Conservation (phyloP, 1,284 basidiomycete species). For the Ceratobasidium sp. region DNA sequence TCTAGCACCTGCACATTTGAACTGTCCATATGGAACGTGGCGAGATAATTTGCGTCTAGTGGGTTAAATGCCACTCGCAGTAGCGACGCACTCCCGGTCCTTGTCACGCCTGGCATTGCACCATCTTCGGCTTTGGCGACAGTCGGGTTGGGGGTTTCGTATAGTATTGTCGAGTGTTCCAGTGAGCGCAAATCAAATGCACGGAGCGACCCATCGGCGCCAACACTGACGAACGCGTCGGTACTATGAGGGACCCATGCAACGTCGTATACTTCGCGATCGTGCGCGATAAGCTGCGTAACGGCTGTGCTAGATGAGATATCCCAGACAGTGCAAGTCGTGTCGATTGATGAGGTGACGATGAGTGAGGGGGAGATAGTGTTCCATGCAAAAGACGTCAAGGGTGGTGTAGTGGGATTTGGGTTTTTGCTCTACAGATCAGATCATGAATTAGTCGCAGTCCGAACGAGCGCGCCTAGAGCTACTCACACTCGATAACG, state of each 20-base stretch:
- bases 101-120: slow-evolving; percentile 68
- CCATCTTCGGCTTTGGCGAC: slow-evolving; percentile 38
- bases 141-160: slow-evolving; percentile 80
- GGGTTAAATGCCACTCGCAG: slow-evolving; percentile 90
- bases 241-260: slow-evolving; percentile 99
- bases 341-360: slow-evolving; percentile 97
- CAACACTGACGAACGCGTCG: slow-evolving; percentile 98
- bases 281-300: slow-evolving; percentile 98
- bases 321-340: slow-evolving; percentile 97
- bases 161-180: slow-evolving; percentile 98
- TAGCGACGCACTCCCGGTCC: slow-evolving; percentile 74
- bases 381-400: slow-evolving; percentile 98
- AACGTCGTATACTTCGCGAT: slow-evolving; percentile 97
- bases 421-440: slow-evolving; percentile 84
- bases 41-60: slow-evolving; percentile 89
- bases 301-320: slow-evolving; percentile 96
- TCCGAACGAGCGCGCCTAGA: background rate
- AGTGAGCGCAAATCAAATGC: slow-evolving; percentile 97
- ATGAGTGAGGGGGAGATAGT: slow-evolving; percentile 88
- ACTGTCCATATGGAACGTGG: slow-evolving; percentile 92
- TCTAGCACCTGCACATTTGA: slow-evolving; percentile 90
- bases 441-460: slow-evolving; percentile 9
- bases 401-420: slow-evolving; percentile 85
- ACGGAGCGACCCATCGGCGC: slow-evolving; percentile 95
- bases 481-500: slow-evolving; percentile 84